Conservation (phyloP, 352 stramenopile species). For the Phytopythium oedochilum region DNA sequence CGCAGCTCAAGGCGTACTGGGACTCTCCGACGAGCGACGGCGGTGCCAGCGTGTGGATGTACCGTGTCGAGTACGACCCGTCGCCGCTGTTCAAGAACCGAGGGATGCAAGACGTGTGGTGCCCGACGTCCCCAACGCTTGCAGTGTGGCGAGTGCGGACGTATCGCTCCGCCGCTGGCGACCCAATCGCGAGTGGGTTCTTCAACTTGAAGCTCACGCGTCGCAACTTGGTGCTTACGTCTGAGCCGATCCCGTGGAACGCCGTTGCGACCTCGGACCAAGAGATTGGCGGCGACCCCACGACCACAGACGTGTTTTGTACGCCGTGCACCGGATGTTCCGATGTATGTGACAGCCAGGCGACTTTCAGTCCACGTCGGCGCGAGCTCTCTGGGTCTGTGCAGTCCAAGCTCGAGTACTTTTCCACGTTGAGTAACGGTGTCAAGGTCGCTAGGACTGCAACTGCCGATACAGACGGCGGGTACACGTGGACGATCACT, state of each 20-base stretch:
- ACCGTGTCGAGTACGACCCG: conserved; percentile 71
- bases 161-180: conserved; percentile 16
- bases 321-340: conserved; percentile 38
- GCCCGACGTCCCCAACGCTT: conserved; percentile 35
- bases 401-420: conserved; percentile 61
- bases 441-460: conserved; percentile 77
- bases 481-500: conserved; percentile 88
- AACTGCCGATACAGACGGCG: conserved; percentile 25
- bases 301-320: conserved; percentile 57
- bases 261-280: conserved; percentile 81
- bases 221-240: conserved; percentile 32
- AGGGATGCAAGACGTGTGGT: conserved; percentile 63
- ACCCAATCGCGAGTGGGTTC: conserved; percentile 41
- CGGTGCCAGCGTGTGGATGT: conserved; percentile 62
- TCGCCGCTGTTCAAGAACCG: conserved; percentile 64
- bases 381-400: conserved; percentile 60
- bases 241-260: conserved; percentile 91
- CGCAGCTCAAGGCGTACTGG: conserved; percentile 60
- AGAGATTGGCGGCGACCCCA: conserved; percentile 53
- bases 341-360: conserved; percentile 18
- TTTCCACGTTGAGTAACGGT: conserved; percentile 33
- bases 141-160: conserved; percentile 61
- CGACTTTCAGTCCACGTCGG: conserved; percentile 18
- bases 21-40: conserved; percentile 40
- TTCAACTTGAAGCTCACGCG: conserved; percentile 56